Base-by-base conservation (phyloP, 768 basidiomycete genomes). In the Cyclocybe aegerita region DNA sequence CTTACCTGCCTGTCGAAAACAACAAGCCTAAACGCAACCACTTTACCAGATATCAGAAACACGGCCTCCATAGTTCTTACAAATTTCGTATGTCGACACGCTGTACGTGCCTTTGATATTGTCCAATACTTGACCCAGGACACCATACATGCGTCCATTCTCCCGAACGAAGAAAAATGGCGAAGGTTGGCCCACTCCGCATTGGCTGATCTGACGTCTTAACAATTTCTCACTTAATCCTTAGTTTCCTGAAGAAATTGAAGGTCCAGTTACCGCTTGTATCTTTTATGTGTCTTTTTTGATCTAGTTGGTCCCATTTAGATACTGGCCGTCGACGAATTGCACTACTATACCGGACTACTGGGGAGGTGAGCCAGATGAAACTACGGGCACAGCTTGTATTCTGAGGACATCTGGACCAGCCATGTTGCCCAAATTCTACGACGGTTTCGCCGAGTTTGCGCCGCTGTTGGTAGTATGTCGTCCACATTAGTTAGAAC, bases 121-220 rank as follows among this genome's bases (percentile, higher is more conserved):
- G 14, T 16, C 9, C 17, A 48, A 50, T n/a, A n/a, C 15, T 42
- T 47, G 10, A 9, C 15, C 39, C 51, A 91, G 89, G 92, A 94
- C 57, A 94, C 83, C 73, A 72, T 96, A 6, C 92, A 95, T 60
- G 82, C 85, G 15, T 87, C 89, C 0, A 87, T 96, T 49, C 70
- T 95, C 1, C 92, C 93, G 0, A 80, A 88, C 38, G 93, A 96
- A 66, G 88, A 93, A 34, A 60, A 73, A 4, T 96, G 93, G 93
- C 76, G 93, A 70, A 76, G 79, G 85, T 85, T 62, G 57, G 11
- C 36, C 42, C 10, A 46, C 35, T 14, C 36, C 14, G 39, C 41
- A 7, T 10, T 39, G 48, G 7, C 7, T 33, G 16, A 30, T 40
- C 41, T 36, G 7, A 39, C 46, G 14, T 57, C 11, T 61, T 57